phyloP scores from a whole-genome alignment of 768 basidiomycete genomes.

The Boletus rufocinnamomeus region DNA sequence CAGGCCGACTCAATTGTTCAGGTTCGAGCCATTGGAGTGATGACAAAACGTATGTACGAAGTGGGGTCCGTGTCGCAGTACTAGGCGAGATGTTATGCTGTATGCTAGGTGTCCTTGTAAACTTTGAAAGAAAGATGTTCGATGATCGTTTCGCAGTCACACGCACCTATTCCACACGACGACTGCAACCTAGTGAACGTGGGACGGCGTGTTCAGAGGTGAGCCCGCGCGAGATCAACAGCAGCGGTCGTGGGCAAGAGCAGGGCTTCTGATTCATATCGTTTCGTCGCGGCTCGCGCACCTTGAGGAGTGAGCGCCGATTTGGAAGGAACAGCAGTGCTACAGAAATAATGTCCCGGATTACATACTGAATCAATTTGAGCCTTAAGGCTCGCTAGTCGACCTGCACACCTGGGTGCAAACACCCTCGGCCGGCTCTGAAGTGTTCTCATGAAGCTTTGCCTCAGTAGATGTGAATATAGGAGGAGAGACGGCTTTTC shows the following conservation, averaged over 20 bases:
- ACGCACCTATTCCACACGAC: neutral
- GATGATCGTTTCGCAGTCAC: neutral
- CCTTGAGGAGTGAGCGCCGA: neutral
- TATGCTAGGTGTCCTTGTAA: neutral
- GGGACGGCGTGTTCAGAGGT: neutral
- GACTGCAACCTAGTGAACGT: neutral
- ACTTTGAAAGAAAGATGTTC: neutral
- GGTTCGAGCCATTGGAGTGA: too few relatives aligned
- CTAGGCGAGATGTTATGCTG: neutral
- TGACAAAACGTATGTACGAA: neutral
- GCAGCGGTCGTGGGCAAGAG: neutral
- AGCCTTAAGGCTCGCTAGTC: too few relatives aligned
- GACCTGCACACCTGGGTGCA: too few relatives aligned
- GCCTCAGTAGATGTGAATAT: too few relatives aligned
- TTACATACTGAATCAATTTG: too few relatives aligned
- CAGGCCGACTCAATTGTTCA: too few relatives aligned
- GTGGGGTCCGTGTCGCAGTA: neutral
- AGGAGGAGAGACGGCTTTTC: too few relatives aligned
- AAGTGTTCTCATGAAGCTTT: too few relatives aligned
- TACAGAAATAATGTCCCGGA: too few relatives aligned
- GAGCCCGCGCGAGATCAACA: neutral
- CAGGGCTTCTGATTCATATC: neutral
- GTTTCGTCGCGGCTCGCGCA: neutral
- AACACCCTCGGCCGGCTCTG: too few relatives aligned
- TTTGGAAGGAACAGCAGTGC: too few relatives aligned